phyloP scores from a whole-genome alignment of 2,329 filamentous ascomycete species.

The Penicillium aurantiogriseum region DNA sequence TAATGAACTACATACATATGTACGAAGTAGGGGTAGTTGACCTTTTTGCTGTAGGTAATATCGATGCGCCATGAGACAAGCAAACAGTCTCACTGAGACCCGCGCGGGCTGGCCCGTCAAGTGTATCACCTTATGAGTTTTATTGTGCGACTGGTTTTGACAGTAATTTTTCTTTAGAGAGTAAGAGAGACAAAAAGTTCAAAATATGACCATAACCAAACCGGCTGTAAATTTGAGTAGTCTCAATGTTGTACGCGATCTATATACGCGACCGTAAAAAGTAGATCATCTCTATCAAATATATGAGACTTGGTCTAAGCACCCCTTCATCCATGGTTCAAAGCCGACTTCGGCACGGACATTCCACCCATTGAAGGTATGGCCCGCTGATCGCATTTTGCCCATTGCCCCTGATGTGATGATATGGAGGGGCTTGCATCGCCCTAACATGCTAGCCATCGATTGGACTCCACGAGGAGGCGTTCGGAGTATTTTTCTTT shows the following conservation, averaged over 20 bases:
- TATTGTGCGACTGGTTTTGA: background rate
- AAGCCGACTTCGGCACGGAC: slow-evolving; percentile 10
- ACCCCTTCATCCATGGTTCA: slow-evolving; percentile 10
- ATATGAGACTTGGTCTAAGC: slow-evolving; percentile 15
- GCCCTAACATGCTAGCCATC: background rate
- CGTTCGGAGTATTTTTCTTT: slow-evolving; percentile 13
- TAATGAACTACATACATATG: background rate
- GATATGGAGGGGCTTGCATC: slow-evolving; percentile 25
- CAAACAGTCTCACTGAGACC: slow-evolving; percentile 12
- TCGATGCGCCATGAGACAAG: slow-evolving; percentile 6
- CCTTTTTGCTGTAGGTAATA: background rate
- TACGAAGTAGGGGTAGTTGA: background rate
- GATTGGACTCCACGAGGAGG: slow-evolving; percentile 13
- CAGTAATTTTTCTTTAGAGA: background rate
- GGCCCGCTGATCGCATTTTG: slow-evolving; percentile 16
- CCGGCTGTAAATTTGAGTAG: background rate
- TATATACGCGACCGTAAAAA: slow-evolving; percentile 5
- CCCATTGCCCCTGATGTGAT: slow-evolving; percentile 18
- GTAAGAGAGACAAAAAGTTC: background rate
- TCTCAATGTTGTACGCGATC: background rate
- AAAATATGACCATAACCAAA: background rate
- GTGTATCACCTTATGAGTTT: background rate
- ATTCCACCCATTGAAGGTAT: slow-evolving; percentile 13
- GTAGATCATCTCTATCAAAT: background rate
- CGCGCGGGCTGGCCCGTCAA: background rate